Conservation (phyloP, 345 rosid species). For the Acer negundo region DNA sequence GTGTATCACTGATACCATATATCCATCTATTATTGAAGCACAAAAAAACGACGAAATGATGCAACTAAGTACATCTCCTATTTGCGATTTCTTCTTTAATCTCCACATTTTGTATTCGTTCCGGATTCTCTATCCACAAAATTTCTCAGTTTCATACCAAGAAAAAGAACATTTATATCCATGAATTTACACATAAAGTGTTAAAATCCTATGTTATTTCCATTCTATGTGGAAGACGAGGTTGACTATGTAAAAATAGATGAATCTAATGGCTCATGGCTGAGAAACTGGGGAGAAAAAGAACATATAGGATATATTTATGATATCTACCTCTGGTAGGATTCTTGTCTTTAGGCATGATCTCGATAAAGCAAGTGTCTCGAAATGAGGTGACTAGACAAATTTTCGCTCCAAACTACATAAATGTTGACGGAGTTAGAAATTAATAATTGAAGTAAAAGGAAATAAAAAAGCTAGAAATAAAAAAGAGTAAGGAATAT, state of each 20-base stretch:
- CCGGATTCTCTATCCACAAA: not conserved
- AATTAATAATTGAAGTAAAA: conserved; percentile 18
- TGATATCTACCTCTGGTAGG: conserved; percentile 64
- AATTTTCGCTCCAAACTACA: conserved; percentile 84
- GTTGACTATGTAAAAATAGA: too few species aligned
- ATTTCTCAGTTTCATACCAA: too few species aligned
- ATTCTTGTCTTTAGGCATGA: conserved; percentile 65
- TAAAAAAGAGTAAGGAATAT: not conserved
- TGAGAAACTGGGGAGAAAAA: too few species aligned
- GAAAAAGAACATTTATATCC: too few species aligned
- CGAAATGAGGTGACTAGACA: conserved; percentile 90
- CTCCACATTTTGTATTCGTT: not conserved
- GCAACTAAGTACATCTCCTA: too few species aligned
- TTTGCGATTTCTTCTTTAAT: not conserved
- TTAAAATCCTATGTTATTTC: too few species aligned
- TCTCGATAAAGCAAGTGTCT: conserved; percentile 80
- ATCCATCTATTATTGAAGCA: not conserved
- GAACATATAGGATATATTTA: conserved; percentile 18
- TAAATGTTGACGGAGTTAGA: conserved; percentile 32
- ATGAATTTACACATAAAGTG: too few species aligned
- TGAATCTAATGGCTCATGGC: too few species aligned
- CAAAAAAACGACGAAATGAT: too few species aligned
- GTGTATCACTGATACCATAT: not conserved
- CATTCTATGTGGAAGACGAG: too few species aligned
- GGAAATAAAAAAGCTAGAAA: not conserved